Evolutionary conservation across 176 grass and related monocot species (phyloP), one percentile per base, ranked within the genome.

Genomic region (Paspalum vaginatum): DNA sequence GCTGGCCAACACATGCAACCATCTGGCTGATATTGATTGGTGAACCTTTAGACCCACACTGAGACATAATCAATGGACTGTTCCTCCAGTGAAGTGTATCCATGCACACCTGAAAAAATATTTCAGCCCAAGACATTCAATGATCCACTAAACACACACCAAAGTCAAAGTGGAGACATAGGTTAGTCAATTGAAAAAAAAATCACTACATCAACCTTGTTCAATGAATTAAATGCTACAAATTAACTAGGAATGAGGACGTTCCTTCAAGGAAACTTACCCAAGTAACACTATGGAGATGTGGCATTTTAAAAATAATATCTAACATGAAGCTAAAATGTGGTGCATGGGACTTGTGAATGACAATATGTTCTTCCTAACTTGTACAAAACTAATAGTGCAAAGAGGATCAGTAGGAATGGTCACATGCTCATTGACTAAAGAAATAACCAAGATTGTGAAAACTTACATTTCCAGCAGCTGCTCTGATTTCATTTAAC

Each of bases 11-110:
- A 91, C 95, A 98, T 10, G 90, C 87, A 91, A 98, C 85, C 95
- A 98, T 98, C 85, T 94, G 95, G 87, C 95, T 94, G 32, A 98
- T 98, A 80, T 98, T 98, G 79, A 94, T 94, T 73, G 87, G 83
- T 88, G 95, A 98, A 94, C 95, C 95, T 85, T 98, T 98, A 64
- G 95, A 94, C 77, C 95, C 95, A 88, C 95, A 98, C 42, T 98
- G 91, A 64, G 95, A 94, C 95, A 98, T 98, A 61, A 98, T 98
- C 81, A 98, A 75, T 64, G 95, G 95, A 61, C 95, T 98, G 86
- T 94, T 98, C 79, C 95, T 84, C 95, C 95, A 98, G 75, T 92
- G 89, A 56, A 98, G 91, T 57, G 88, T 87, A 77, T 70, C 60
- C 91, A 90, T 92, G 77, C 95, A 98, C 46, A 92, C 77, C 95